Evolutionary conservation across 257 asterid genomes (phyloP), one percentile per base, ranked within the genome.

Genomic region (Solanum chmielewskii): DNA sequence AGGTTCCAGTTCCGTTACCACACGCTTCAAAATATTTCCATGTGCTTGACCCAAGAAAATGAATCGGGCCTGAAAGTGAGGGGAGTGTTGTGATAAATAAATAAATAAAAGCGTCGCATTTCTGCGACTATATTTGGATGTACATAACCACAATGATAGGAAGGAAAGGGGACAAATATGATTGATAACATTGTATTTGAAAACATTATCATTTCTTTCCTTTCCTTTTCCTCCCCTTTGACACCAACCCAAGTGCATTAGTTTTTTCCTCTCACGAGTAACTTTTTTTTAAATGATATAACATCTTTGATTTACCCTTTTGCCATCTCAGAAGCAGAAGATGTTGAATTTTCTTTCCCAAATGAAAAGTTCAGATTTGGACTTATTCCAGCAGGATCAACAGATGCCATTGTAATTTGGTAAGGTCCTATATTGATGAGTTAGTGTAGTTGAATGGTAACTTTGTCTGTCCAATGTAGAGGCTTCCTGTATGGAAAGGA

Each of bases 401-500:
- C 99, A n/a, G 99, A 97, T 92, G 98, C 99, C 81, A 91, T 94
- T 9, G 98, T 91, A 75, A 95, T 97, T 77, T 97, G 99, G 99
- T 97, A 94, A 74, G 59, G 83, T 86, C 74, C 75, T 73, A 88
- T 31, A 25, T 83, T 85, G 45, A 82, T 80, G n/a, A 45, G 6
- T 80, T 12, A 9, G 84, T 47, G 31, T 80, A 78, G 84, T 80
- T 80, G 66, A 45, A 4, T 80, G 27, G 84, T 80, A 80, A 45
- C 16, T 77, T 45, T 80, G 64, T 27, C 41, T 27, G 12, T 47
- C 18, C 59, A 2, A 0, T 41, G 10, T 76, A 77, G n/a, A 77
- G 62, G 62, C 62, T 3, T 13, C 23, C 8, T 42, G 59, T 76
- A 31, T 23, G 33, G 27, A 9, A 71, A 71, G 78, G 29, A 35